Conservation (phyloP, 371 early-diverging fungal species). For the Mucor plumbeus region DNA sequence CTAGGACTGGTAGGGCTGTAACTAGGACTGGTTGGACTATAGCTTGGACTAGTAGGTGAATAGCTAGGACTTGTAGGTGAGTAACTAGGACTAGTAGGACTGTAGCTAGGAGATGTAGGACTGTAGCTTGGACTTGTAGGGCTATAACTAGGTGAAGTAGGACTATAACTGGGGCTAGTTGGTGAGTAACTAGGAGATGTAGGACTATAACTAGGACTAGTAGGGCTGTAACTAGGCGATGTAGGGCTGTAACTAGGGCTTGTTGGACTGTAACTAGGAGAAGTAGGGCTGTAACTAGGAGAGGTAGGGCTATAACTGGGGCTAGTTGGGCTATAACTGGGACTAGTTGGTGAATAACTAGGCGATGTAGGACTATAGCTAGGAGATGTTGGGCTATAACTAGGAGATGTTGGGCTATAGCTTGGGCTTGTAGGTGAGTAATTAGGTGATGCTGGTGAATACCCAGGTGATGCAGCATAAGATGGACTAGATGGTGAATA, state of each 20-base stretch:
- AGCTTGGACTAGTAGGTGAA: slow-evolving; percentile 64
- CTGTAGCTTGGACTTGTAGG: slow-evolving; percentile 75
- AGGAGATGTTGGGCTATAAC: slow-evolving; percentile 73
- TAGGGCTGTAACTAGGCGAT: slow-evolving; percentile 66
- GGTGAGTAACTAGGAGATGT: slow-evolving; percentile 71
- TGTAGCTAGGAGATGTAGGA: slow-evolving; percentile 80
- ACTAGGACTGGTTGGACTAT: slow-evolving; percentile 63
- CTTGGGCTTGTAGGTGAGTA: slow-evolving; percentile 73
- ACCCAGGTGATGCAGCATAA: slow-evolving; percentile 74
- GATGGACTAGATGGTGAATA: slow-evolving; percentile 73
- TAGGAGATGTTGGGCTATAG: slow-evolving; percentile 70
- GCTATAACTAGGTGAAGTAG: slow-evolving; percentile 79
- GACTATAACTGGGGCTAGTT: slow-evolving; percentile 71
- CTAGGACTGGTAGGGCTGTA: slow-evolving; percentile 85
- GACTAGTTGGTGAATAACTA: slow-evolving; percentile 74
- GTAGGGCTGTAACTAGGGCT: slow-evolving; percentile 61
- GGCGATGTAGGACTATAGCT: slow-evolving; percentile 73
- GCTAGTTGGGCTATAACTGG: slow-evolving; percentile 79
- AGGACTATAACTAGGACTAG: slow-evolving; percentile 77
- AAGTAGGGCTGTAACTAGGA: slow-evolving; percentile 79
- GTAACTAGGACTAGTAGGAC: slow-evolving; percentile 68
- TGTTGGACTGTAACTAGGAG: slow-evolving; percentile 80
- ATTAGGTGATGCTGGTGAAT: slow-evolving; percentile 77
- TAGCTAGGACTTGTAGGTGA: slow-evolving; percentile 58
- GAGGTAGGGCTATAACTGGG: slow-evolving; percentile 79